Base-by-base conservation (phyloP, 2,329 filamentous ascomycete genomes). In the Helotiales sp. region DNA sequence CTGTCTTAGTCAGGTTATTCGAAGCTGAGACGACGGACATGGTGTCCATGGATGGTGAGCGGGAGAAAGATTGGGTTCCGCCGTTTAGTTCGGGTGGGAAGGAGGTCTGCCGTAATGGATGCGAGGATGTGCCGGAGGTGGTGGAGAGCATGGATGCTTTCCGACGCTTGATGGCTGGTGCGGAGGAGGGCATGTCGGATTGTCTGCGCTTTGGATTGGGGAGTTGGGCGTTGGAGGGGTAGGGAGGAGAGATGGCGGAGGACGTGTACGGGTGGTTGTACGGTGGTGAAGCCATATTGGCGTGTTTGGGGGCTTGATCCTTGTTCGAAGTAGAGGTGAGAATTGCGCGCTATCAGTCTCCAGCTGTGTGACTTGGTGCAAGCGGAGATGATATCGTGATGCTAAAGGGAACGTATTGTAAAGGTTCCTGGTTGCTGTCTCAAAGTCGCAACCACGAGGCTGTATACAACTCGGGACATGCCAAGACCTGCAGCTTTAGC, bases 41-140 rank as follows among this genome's bases (percentile, higher is more conserved):
- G 8, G 75, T 79, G 57, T 89, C 87, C 51, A 86, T 77, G 1
- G 85, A 89, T 0, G 88, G 88, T 0, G 87, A 90, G 15, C 87
- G 82, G 0, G 83, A 79, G 2, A 82, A 84, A 22, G 78, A 73
- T 15, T 61, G 62, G 22, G 62, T 60, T 19, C 56, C 38, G 10
- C 56, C 58, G 46, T 73, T 74, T 54, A 83, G 77, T 58, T 85
- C 87, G 25, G 89, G 89, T 0, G 89, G 88, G 69, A 92, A 95
- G 0, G 89, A 91, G 4, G 91, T 93, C 69, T 92, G 89, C 36
- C 90, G 88, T 1, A 95, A 82, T 1, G 88, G 88, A 63, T 91
- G 88, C 0, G 83, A 82, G 1, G 83, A 82, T 15, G 69, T 65
- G 13, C 70, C 68, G 7, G 83, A 83, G 8, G 79, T 73, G 25